Conservation (phyloP, 148 eudicot genomes). For the Arbutus unedo region DNA sequence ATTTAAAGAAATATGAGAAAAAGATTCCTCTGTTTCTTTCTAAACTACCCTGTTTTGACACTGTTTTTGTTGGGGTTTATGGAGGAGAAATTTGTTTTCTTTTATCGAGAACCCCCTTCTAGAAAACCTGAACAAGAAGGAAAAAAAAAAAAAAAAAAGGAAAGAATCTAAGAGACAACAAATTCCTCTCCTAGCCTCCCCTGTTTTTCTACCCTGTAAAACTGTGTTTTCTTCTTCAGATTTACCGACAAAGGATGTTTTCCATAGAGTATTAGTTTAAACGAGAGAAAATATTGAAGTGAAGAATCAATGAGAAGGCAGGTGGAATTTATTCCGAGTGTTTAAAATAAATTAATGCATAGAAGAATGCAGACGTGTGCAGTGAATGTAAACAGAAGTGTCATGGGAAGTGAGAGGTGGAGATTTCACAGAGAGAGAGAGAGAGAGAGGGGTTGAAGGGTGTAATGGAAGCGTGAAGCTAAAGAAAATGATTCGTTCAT, state of each 20-base stretch:
- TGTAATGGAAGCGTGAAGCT: not conserved
- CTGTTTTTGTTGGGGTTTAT: too few species aligned
- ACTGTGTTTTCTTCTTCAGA: not conserved
- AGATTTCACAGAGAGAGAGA: not conserved
- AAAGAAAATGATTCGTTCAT: not conserved
- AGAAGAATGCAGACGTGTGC: not conserved
- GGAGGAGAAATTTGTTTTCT: too few species aligned
- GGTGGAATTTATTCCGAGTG: not conserved
- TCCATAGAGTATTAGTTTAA: not conserved
- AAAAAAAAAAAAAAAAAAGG: not conserved
- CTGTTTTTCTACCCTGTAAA: too few species aligned
- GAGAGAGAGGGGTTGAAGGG: not conserved
- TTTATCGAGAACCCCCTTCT: too few species aligned
- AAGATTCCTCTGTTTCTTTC: not conserved
- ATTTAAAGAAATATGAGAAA: too few species aligned
- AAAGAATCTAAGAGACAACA: not conserved
- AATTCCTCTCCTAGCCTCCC: too few species aligned
- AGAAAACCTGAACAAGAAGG: not conserved
- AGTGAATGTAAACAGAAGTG: not conserved
- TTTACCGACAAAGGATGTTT: not conserved
- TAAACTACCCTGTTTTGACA: too few species aligned
- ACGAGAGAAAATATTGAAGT: too few species aligned
- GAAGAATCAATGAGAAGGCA: too few species aligned
- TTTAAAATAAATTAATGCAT: not conserved
- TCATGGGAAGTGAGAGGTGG: not conserved